Evolutionary conservation across 2,329 filamentous ascomycete genomes (phyloP).

Genomic region (Biscogniauxia sp.): DNA sequence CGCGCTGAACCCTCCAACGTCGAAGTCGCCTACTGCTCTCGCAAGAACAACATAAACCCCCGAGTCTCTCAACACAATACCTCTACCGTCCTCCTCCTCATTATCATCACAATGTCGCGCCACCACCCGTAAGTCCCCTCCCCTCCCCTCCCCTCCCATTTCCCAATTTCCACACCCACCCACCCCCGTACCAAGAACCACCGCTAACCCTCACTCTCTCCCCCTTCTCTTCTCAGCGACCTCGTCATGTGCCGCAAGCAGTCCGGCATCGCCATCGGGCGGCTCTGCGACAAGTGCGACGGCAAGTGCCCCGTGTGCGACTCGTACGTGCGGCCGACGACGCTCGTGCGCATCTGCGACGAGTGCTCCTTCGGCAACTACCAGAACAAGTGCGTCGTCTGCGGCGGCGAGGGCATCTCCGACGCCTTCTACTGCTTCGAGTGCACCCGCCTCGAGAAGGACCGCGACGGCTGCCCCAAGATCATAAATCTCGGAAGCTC

Average conservation of each 20-base stretch:
- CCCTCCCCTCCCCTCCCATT: constrained; percentile 34
- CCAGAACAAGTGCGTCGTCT: constrained; percentile 99
- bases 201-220: constrained; percentile 29
- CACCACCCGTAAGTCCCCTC: constrained; percentile 36
- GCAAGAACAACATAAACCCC: neutral
- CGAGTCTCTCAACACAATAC: neutral
- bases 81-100: neutral
- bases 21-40: neutral
- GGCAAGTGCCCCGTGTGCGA: constrained; percentile 99
- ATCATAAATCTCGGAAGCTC: constrained; percentile 98
- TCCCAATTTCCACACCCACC: constrained; percentile 11
- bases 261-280: constrained; percentile 93
- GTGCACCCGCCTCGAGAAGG: constrained; percentile 94
- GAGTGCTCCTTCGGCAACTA: constrained; percentile 99
- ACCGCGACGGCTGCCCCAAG: constrained; percentile 96
- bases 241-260: constrained; percentile 99
- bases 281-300: constrained; percentile 99
- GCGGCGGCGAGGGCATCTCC: constrained; percentile 95
- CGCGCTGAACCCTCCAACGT: neutral
- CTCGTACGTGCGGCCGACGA: constrained; percentile 96
- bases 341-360: constrained; percentile 96
- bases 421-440: constrained; percentile 99
- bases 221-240: constrained; percentile 55
- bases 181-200: neutral
- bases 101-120: constrained; percentile 27